Conservation (phyloP, 306 rosid species). For the Urtica urens region DNA sequence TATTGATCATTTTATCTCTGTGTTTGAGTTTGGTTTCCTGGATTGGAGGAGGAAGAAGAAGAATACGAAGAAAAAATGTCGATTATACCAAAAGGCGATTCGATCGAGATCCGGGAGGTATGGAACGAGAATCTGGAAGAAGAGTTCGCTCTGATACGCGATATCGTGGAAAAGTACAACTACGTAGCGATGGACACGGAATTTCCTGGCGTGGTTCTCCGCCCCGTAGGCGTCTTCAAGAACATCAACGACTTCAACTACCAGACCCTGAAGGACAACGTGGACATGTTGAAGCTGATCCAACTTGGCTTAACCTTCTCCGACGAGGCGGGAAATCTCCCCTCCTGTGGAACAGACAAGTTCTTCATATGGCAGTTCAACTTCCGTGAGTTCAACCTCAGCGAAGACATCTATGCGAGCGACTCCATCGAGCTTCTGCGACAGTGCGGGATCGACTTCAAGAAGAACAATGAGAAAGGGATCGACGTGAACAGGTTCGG, state of each 20-base stretch:
- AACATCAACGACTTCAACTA: conserved; percentile 68
- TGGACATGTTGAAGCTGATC: conserved; percentile 85
- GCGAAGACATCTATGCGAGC: conserved; percentile 46
- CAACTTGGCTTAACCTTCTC: conserved; percentile 84
- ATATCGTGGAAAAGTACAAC: conserved; percentile 42
- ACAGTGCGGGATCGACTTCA: conserved; percentile 63
- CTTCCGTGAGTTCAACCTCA: conserved; percentile 50
- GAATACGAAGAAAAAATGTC: too few species aligned
- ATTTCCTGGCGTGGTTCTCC: conserved; percentile 90
- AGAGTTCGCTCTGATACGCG: conserved; percentile 63
- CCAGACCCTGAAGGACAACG: conserved; percentile 71
- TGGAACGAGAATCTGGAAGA: conserved; percentile 78
- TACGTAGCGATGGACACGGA: conserved; percentile 86
- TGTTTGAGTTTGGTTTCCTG: conserved; percentile 17
- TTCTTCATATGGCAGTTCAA: conserved; percentile 56
- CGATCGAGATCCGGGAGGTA: conserved; percentile 75
- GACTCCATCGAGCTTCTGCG: conserved; percentile 54
- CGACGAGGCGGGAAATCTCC: conserved; percentile 62
- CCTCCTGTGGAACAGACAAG: conserved; percentile 48
- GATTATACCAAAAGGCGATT: conserved; percentile 57
- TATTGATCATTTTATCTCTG: conserved; percentile 14
- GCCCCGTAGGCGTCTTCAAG: conserved; percentile 68
- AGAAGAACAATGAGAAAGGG: conserved; percentile 56
- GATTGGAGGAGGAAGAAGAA: too few species aligned
- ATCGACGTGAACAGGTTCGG: conserved; percentile 50